A percentile compares a stretch with the other conserved stretches of the same genome.
Conservation (phyloP, 139 green algal genomes). For the Chlorella sp. region DNA sequence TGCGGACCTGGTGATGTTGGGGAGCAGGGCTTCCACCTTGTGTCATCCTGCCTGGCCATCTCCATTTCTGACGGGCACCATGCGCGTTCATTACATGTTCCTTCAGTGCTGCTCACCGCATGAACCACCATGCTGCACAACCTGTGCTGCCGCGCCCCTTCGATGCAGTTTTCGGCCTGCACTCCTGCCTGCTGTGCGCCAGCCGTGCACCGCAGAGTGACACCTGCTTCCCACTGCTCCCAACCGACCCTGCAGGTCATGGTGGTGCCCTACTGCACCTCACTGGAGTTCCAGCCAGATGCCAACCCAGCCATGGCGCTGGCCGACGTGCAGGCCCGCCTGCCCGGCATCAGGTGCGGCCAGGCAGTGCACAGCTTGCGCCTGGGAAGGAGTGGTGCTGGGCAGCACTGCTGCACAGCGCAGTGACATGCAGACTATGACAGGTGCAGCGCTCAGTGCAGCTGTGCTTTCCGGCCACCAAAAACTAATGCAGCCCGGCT, state of each 20-base stretch:
- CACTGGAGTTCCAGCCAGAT: background rate
- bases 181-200: background rate
- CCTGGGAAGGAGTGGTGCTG: background rate
- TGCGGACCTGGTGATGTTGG: too few species aligned
- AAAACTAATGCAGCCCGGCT: background rate
- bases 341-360: conserved; percentile 7
- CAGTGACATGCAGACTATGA: background rate
- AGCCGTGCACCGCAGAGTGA: too few species aligned
- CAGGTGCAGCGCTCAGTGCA: background rate
- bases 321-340: background rate
- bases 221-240: too few species aligned
- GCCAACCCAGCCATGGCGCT: background rate
- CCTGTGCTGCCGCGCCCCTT: background rate
- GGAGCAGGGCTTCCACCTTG: too few species aligned
- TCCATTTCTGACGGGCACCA: too few species aligned
- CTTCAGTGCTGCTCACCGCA: too few species aligned
- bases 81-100: background rate
- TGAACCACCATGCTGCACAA: background rate
- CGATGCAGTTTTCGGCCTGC: background rate
- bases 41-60: too few species aligned
- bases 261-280: conserved; percentile 1
- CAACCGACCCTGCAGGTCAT: background rate
- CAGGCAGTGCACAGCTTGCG: background rate
- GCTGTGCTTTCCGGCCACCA: background rate
- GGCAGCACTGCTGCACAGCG: background rate